Conservation (phyloP, 495 filamentous ascomycete species). For the Talaromyces thailandensis region DNA sequence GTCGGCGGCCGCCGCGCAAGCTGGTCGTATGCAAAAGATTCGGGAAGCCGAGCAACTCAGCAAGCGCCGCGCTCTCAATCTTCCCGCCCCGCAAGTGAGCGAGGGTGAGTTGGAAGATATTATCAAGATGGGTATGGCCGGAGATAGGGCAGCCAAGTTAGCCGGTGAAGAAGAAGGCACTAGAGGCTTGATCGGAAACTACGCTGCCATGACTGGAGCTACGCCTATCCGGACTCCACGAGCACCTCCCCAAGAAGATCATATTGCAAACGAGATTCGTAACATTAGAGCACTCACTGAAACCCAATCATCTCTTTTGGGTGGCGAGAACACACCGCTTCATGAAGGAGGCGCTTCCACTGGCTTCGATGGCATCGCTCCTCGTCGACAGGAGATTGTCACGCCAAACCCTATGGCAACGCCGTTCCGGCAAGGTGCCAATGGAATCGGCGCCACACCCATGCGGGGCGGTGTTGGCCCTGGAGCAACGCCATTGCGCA, state of each 20-base stretch:
- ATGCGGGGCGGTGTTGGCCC: slow-evolving; percentile 44
- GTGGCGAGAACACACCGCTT: slow-evolving; percentile 87
- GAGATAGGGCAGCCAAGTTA: slow-evolving; percentile 72
- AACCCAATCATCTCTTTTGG: slow-evolving; percentile 90
- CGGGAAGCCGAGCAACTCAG: slow-evolving; percentile 94
- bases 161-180: slow-evolving; percentile 78
- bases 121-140: slow-evolving; percentile 96
- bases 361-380: slow-evolving; percentile 79
- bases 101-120: slow-evolving; percentile 94
- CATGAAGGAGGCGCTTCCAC: slow-evolving; percentile 75
- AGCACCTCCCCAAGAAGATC: slow-evolving; percentile 86
- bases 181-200: slow-evolving; percentile 76
- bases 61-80: slow-evolving; percentile 69
- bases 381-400: slow-evolving; percentile 67
- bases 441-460: slow-evolving; percentile 66
- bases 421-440: slow-evolving; percentile 63
- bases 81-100: slow-evolving; percentile 84
- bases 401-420: slow-evolving; percentile 96
- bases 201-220: slow-evolving; percentile 66
- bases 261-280: slow-evolving; percentile 90
- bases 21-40: slow-evolving; percentile 91
- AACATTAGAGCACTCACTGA: slow-evolving; percentile 91
- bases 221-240: slow-evolving; percentile 88
- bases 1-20: slow-evolving; percentile 83
- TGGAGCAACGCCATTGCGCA: slow-evolving; percentile 83